Conservation (phyloP, 208 protist species). For the Trypanosoma lewisi region DNA sequence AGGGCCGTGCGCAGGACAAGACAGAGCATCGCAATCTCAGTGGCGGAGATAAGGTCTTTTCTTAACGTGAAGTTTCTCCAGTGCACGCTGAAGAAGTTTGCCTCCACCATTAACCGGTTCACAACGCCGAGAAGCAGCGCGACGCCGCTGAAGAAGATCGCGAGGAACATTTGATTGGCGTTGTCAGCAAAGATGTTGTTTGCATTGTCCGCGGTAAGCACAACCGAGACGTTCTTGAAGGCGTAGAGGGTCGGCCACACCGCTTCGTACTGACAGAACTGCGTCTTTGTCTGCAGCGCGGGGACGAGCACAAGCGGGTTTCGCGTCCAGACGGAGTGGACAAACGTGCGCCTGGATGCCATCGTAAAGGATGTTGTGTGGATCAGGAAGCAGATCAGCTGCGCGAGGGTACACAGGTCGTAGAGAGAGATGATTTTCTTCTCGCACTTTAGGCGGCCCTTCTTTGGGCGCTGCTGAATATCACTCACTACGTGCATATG, state of each 20-base stretch:
- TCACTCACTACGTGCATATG: conserved; percentile 78
- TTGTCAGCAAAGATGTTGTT: conserved; percentile 73
- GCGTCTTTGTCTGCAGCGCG: background rate
- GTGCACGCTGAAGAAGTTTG: conserved; percentile 57
- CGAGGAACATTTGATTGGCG: conserved; percentile 59
- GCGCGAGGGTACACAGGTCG: conserved; percentile 54
- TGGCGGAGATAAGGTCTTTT: conserved; percentile 72
- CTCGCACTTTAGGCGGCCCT: conserved; percentile 65
- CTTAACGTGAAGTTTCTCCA: conserved; percentile 70
- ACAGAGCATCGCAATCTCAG: conserved; percentile 54
- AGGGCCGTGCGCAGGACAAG: conserved; percentile 47
- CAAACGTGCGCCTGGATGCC: conserved; percentile 3
- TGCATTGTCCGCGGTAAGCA: background rate
- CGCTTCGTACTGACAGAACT: background rate
- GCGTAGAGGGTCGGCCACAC: background rate
- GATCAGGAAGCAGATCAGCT: conserved; percentile 48
- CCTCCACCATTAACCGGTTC: conserved; percentile 57
- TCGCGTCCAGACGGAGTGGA: background rate
- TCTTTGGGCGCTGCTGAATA: conserved; percentile 61
- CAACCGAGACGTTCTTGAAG: background rate
- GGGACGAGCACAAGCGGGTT: background rate
- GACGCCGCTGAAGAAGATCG: conserved; percentile 53
- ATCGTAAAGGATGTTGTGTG: conserved; percentile 37
- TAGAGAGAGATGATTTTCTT: conserved; percentile 60
- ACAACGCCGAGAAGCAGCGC: conserved; percentile 43